Conservation (phyloP, 306 rosid species). For the Castanopsis chinensis region DNA sequence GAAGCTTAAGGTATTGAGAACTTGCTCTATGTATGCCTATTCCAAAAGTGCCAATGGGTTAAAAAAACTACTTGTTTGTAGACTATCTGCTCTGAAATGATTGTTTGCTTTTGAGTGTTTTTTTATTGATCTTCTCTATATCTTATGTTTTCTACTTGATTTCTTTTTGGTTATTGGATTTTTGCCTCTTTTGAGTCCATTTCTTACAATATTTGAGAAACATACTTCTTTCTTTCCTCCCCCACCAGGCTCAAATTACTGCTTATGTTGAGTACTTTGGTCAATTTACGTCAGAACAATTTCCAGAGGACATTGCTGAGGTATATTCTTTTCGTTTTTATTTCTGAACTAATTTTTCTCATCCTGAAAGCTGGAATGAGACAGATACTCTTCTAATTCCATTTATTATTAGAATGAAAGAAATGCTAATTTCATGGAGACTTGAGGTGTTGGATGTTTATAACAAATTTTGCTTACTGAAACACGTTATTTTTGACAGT, state of each 20-base stretch:
- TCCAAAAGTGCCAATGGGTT: not conserved
- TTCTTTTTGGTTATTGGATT: not conserved
- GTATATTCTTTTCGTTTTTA: slow-evolving; percentile 37
- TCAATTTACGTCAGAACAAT: slow-evolving; percentile 91
- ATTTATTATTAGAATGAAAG: slow-evolving; percentile 1
- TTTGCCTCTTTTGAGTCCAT: not conserved
- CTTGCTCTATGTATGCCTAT: not conserved
- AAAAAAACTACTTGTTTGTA: not conserved
- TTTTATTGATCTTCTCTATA: not conserved
- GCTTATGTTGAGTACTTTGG: slow-evolving; percentile 93
- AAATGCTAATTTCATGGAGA: not conserved
- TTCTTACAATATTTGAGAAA: slow-evolving; percentile 7
- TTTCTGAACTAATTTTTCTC: not conserved
- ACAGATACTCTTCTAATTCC: slow-evolving; percentile 16
- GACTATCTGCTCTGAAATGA: not conserved
- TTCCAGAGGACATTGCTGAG: slow-evolving; percentile 89
- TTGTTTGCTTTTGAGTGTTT: not conserved
- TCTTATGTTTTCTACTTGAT: not conserved
- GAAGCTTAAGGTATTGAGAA: not conserved
- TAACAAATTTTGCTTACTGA: slow-evolving; percentile 26
- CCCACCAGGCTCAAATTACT: slow-evolving; percentile 73
- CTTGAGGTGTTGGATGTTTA: not conserved
- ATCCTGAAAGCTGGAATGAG: not conserved
- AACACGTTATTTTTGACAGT: slow-evolving; percentile 50
- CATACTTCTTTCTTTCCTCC: slow-evolving; percentile 9